These are phyloP conservation scores for Caloboletus firmus DNA, from an alignment of 1,284 basidiomycete species.

Conservation along the genomic window DNA sequence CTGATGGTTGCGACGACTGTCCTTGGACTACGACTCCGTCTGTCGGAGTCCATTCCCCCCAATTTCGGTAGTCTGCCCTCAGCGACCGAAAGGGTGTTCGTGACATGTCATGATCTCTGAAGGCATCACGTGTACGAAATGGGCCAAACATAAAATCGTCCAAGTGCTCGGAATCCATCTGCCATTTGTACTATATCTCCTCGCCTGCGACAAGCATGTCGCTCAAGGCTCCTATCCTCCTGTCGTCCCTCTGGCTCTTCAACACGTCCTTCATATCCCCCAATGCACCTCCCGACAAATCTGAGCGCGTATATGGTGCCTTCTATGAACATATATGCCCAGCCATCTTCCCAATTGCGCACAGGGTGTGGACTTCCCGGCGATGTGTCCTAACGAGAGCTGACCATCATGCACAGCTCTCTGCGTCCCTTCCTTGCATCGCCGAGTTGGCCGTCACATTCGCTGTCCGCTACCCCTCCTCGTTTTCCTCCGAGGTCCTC, in stretches of 20 bases:
- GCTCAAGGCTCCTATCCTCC: constrained; percentile 24
- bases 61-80: neutral
- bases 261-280: constrained; percentile 29
- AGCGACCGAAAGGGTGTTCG: neutral
- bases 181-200: neutral
- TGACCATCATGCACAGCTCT: constrained; percentile 18
- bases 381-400: neutral
- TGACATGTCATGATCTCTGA: neutral
- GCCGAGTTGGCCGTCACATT: constrained; percentile 25
- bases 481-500: constrained; percentile 22
- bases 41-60: no score
- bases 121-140: constrained; percentile 23
- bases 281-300: constrained; percentile 19
- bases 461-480: constrained; percentile 19
- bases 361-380: constrained; percentile 20
- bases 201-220: constrained; percentile 14
- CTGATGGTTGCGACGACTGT: no score
- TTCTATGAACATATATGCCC: constrained; percentile 27
- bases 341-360: constrained; percentile 19
- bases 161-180: neutral
- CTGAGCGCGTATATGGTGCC: constrained; percentile 20
- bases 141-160: constrained; percentile 16
- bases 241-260: constrained; percentile 31
- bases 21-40: no score
- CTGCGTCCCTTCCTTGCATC: constrained; percentile 29